Base-by-base conservation (phyloP, 1,139 yeast genomes). In the Candida labiduridarum region DNA sequence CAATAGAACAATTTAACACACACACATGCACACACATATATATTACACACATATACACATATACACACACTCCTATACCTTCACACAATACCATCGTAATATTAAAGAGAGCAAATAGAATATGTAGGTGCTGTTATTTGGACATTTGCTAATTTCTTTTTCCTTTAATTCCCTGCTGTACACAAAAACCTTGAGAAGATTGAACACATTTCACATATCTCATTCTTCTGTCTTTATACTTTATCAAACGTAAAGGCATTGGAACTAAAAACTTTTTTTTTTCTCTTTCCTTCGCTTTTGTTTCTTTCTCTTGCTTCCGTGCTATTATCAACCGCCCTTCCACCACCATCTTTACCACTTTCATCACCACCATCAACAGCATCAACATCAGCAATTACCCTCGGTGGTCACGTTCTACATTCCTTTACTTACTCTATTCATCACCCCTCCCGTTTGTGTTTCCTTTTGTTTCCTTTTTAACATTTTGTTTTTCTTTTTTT, bases 341-440 rank as follows among this genome's bases (percentile, higher is more conserved):
- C 16, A 34, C 38, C 38, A n/a, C 38, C 38, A n/a, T 16, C 11
- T 15, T 10, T 11, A n/a, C 18, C 8, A 6, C 19, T 11, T 15
- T 19, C 10, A 5, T 11, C 8, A 6, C 19, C 19, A 34, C 38
- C 10, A 5, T 11, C 12, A 34, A 6, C 14, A 11, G 4, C 35
- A 33, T 14, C 14, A 4, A 12, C 8, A 9, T 33, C 35, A 33
- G 15, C 16, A 4, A n/a, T n/a, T n/a, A 4, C 15, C 9, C 11
- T 33, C n/a, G 35, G 35, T 33, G 16, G 7, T 14, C 35, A 19
- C 35, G 11, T 33, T 12, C 35, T 14, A 33, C 35, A 33, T 30
- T 46, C 38, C 44, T 11, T 44, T 42, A 29, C 27, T 41, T 34
- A 25, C 33, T 46, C 36, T 41, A 27, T n/a, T 47, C 33, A 30